Percentiles rank a stretch among this genome's conserved stretches.
phyloP scores from a whole-genome alignment of 73 alveolate species.

The Paramecium biaurelia region DNA sequence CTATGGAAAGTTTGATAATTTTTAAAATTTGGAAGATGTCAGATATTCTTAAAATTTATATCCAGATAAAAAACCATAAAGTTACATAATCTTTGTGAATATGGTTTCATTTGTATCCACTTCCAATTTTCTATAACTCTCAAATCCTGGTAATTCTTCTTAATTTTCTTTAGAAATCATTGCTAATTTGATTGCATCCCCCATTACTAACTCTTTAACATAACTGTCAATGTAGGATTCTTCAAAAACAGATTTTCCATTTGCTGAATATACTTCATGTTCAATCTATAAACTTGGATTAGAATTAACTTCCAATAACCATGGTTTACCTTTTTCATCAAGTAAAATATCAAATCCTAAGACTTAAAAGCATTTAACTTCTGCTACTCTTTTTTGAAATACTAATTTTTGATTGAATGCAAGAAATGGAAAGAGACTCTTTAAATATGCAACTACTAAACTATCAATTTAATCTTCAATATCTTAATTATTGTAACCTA shows the following conservation, averaged over 20 bases:
- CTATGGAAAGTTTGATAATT: constrained; percentile 4
- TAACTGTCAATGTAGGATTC: constrained; percentile 66
- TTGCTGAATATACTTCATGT: constrained; percentile 61
- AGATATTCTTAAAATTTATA: constrained; percentile 40
- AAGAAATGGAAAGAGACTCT: constrained; percentile 57
- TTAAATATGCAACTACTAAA: constrained; percentile 12
- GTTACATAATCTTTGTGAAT: constrained; percentile 5
- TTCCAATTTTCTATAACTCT: constrained; percentile 23
- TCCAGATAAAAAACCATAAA: constrained; percentile 63
- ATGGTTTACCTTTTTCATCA: constrained; percentile 79
- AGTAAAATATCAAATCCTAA: constrained; percentile 86
- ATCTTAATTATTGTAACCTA: constrained; percentile 68
- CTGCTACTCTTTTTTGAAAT: not conserved
- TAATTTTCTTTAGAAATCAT: constrained; percentile 20
- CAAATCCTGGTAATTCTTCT: constrained; percentile 13
- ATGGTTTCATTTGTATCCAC: constrained; percentile 43
- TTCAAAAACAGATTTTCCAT: constrained; percentile 67
- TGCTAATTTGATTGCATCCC: constrained; percentile 72
- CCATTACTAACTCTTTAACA: constrained; percentile 69
- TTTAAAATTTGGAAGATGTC: constrained; percentile 59
- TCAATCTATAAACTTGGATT: constrained; percentile 84
- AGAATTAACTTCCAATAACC: constrained; percentile 87
- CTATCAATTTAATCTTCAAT: constrained; percentile 65
- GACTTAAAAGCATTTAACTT: constrained; percentile 79
- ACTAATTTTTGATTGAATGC: not conserved